Evolutionary conservation across 148 eudicot genomes (phyloP), one percentile per base, ranked within the genome.

Genomic region (Linanthus parryae): DNA sequence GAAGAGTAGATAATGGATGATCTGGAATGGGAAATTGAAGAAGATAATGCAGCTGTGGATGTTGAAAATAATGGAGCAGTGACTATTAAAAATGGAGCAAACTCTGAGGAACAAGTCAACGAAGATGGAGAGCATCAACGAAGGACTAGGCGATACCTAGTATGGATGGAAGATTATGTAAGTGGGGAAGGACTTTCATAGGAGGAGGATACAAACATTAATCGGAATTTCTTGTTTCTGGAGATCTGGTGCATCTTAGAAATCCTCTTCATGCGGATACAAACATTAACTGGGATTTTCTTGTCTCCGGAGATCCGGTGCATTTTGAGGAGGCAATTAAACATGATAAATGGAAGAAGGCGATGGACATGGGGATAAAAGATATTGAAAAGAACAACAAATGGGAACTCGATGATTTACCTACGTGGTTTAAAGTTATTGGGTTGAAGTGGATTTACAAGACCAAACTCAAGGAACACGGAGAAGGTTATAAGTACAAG

Each of bases 401-500:
- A 12, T 56, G 48, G 59, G 25, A 39, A 6, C 59, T 56, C 14
- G 0, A 34, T 12, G 26, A 37, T 2, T 22, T 55, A 1, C 59
- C 42, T 6, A 20, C 11, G 10, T 21, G 34, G 12, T 11, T 9
- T 11, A 55, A 55, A n/a, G 5, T 19, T 1, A 40, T 55, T 11
- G n/a, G 47, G 29, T 2, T 25, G 20, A 55, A 55, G 18, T 55
- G 47, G 59, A 30, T 55, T 7, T 55, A 20, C 24, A 55, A 55
- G 29, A 15, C 41, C 2, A 55, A 55, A 12, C 23, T 19, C 11
- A 18, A 55, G 13, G 18, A 1, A 21, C 8, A 55, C 13, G 48
- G 59, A 0, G 23, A 25, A 12, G 28, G 38, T 2, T 7, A 19
- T 17, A 55, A 55, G 27, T 18, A 38, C 14, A 55, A 55, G 27